Conservation (phyloP, 2,329 filamentous ascomycete genomes). For the Myrmaecium sp. region DNA sequence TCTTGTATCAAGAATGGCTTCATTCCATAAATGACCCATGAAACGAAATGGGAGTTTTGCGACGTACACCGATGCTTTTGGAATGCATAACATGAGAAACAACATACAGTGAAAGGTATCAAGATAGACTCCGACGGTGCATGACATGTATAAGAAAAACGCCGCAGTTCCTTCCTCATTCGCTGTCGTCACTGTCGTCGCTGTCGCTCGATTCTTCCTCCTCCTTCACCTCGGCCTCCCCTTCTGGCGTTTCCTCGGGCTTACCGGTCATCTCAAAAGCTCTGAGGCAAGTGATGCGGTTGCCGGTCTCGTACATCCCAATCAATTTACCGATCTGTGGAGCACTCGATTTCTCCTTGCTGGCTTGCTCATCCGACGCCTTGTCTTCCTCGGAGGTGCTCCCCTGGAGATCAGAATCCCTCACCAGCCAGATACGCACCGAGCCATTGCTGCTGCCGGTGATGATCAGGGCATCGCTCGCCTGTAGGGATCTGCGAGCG, state of each 20-base stretch:
- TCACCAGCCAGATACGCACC: constrained; percentile 59
- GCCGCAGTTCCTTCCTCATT: no score
- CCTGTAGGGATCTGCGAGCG: no score
- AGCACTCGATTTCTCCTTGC: constrained; percentile 7
- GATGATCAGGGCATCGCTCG: constrained; percentile 34
- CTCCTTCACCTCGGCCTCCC: constrained; percentile 7
- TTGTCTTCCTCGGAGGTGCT: constrained; percentile 4
- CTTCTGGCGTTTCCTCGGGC: constrained; percentile 11
- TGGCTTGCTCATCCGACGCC: not conserved
- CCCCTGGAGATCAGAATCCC: constrained; percentile 10
- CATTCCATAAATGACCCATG: no score
- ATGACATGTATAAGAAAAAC: no score
- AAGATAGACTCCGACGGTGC: no score
- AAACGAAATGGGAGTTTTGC: no score
- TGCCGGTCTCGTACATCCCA: constrained; percentile 67
- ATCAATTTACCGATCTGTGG: constrained; percentile 48
- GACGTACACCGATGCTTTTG: no score
- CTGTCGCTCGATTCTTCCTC: constrained; percentile 5
- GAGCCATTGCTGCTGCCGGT: constrained; percentile 74
- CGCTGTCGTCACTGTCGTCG: constrained; percentile 8
- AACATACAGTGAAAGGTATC: no score
- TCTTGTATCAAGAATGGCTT: no score
- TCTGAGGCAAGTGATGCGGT: constrained; percentile 75
- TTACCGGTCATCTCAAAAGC: constrained; percentile 63
- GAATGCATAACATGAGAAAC: no score